Evolutionary conservation across 768 basidiomycete species (phyloP).

Genomic region (Chiua virens): DNA sequence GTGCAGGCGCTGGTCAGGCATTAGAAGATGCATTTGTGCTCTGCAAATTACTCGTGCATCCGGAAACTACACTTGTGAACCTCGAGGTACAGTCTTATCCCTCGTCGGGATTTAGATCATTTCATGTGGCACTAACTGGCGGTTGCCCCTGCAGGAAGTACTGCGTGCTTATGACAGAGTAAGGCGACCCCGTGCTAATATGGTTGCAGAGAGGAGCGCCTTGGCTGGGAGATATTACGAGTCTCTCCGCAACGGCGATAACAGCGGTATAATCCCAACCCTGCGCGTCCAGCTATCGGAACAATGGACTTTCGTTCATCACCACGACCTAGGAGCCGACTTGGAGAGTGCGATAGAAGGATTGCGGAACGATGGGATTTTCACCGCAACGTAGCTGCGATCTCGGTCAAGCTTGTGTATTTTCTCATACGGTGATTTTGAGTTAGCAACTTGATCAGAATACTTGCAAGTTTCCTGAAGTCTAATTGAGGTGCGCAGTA

Average conservation of each 20-base stretch:
- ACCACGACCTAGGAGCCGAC: constrained; percentile 45
- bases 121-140: background rate
- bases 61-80: constrained; percentile 38
- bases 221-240: constrained; percentile 43
- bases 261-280: constrained; percentile 26
- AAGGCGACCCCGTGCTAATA: constrained; percentile 48
- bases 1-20: constrained; percentile 59
- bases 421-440: too few species aligned
- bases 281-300: constrained; percentile 36
- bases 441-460: too few species aligned
- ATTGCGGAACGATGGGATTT: constrained; percentile 13
- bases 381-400: background rate
- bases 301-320: constrained; percentile 51
- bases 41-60: constrained; percentile 44
- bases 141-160: constrained; percentile 35
- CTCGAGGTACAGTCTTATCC: constrained; percentile 36
- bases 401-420: too few species aligned
- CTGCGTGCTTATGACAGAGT: constrained; percentile 46
- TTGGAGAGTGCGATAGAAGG: constrained; percentile 31
- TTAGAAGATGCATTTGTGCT: constrained; percentile 55
- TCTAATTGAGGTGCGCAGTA: too few species aligned
- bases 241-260: constrained; percentile 30
- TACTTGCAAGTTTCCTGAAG: too few species aligned
- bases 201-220: constrained; percentile 44
- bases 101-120: background rate